Base-by-base conservation (phyloP, 2,329 filamentous ascomycete species). In the Rutstroemia sp. region DNA sequence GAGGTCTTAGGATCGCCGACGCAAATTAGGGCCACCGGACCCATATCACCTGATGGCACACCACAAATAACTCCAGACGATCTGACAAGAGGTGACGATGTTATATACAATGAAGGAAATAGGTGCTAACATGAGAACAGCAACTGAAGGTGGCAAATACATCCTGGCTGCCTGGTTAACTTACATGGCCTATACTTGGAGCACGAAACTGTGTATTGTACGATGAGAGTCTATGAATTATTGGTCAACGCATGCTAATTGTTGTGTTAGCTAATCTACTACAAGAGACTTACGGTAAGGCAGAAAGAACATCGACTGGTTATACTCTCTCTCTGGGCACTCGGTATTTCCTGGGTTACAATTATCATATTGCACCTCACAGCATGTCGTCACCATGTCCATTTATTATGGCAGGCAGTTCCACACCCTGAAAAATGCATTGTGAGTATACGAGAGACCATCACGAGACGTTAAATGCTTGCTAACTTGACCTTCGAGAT, bases 191-290 rank as follows among this genome's bases (percentile, higher is more conserved):
- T 67, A 63, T 48, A 57, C 65, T 8, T 67, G 65, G 65, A 41
- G 37, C 16, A 37, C 65, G 50, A 66, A 67, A 54, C 54, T 27
- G 14, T 67, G 65, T 51, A 58, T 67, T 44, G 64, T 66, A 27
- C 5, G 57, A 41, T 44, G 25, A 2, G 1, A 14, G 12, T 2
- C 16, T 23, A 5, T 10, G 19, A 5, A 1, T 10, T 8, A 5
- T 48, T n/a, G 30, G 23, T 8, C 9, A 14, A 46, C 4, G 10
- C 9, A 3, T 14, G 23, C 46, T 48, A 5, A 55, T 46, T 7
- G 17, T n/a, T 53, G 8, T 30, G 21, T 9, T 30, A 64, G 63
- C 41, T 64, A 25, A 57, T 64, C 2, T 65, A 61, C 45, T 64
- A 63, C 48, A 60, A 49, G 6, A 61, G 63, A 27, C 50, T 65